Conservation (phyloP, 371 early-diverging fungal species). For the Mucor mucedo region DNA sequence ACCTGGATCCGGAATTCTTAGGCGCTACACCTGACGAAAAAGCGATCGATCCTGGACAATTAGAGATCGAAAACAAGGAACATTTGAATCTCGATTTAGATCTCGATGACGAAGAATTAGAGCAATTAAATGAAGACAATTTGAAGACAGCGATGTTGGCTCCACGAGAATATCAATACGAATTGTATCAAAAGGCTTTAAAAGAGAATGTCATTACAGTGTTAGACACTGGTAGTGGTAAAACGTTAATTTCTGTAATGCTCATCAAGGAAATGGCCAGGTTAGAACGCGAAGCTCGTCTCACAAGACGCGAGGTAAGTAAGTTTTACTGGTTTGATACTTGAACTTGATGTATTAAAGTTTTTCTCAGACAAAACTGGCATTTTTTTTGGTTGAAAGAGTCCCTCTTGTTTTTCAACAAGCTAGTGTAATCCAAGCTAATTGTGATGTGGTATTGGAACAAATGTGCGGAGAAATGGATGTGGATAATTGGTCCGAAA, state of each 20-base stretch:
- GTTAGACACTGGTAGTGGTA: constrained; percentile 93
- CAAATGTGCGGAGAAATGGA: constrained; percentile 73
- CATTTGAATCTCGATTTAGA: constrained; percentile 30
- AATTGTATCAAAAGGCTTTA: constrained; percentile 71
- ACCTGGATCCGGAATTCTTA: constrained; percentile 44
- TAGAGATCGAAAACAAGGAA: constrained; percentile 33
- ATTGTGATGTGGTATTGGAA: constrained; percentile 65
- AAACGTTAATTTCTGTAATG: constrained; percentile 88
- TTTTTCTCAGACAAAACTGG: constrained; percentile 43
- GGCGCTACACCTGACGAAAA: constrained; percentile 30
- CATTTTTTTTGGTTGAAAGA: constrained; percentile 86
- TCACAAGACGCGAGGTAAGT: constrained; percentile 42
- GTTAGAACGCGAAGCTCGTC: constrained; percentile 40
- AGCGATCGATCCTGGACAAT: constrained; percentile 27
- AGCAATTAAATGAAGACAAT: constrained; percentile 22
- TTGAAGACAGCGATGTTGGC: constrained; percentile 28
- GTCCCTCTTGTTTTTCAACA: constrained; percentile 91
- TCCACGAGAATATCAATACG: constrained; percentile 81
- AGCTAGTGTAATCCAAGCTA: constrained; percentile 67
- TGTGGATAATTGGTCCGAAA: constrained; percentile 64
- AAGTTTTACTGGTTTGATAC: not conserved
- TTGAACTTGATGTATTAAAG: not conserved
- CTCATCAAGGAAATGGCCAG: constrained; percentile 74
- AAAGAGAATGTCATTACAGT: constrained; percentile 83
- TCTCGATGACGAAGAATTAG: constrained; percentile 18